Base-by-base conservation (phyloP, 495 filamentous ascomycete genomes). In the Astrocystis sublimbata region DNA sequence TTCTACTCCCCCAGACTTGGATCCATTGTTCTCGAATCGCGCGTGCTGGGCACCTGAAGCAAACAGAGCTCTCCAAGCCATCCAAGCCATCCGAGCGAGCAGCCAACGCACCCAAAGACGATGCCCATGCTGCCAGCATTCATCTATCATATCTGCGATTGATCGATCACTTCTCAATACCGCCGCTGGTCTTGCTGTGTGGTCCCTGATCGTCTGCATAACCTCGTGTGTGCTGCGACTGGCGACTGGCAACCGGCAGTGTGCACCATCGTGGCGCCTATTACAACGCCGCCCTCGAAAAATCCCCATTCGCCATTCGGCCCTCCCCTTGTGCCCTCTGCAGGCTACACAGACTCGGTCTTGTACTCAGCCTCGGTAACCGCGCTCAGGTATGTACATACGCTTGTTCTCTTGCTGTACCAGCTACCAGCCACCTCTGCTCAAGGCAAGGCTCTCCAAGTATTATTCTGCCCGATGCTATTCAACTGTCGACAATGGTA, bases 161-260 rank as follows among this genome's bases (percentile, higher is more conserved):
- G 31, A 59, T 53, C 51, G 56, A n/a, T n/a, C 50, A 54, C 46
- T 26, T n/a, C n/a, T n/a, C n/a, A n/a, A n/a, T 47, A 38, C 60
- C 51, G 31, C 28, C 12, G 31, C 49, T 55, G 41, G n/a, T n/a
- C 51, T 62, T 52, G 51, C 53, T 15, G 30, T 30, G 47, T 52
- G n/a, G 30, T 52, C 33, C 51, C n/a, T 23, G 58, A 15, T 30
- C 46, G 10, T n/a, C 23, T 58, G 23, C 35, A 19, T 36, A 17
- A 28, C 36, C 13, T 23, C 23, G 28, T 35, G 15, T 31, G 28
- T 35, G 15, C 24, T 45, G 54, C 40, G 41, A 31, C 40, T 21
- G 40, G 10, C 31, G 12, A n/a, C n/a, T n/a, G n/a, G n/a, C n/a
- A n/a, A n/a, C n/a, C n/a, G n/a, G n/a, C n/a, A n/a, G n/a, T n/a